Base-by-base conservation (phyloP, 352 stramenopile species). In the Globisporangium splendens region DNA sequence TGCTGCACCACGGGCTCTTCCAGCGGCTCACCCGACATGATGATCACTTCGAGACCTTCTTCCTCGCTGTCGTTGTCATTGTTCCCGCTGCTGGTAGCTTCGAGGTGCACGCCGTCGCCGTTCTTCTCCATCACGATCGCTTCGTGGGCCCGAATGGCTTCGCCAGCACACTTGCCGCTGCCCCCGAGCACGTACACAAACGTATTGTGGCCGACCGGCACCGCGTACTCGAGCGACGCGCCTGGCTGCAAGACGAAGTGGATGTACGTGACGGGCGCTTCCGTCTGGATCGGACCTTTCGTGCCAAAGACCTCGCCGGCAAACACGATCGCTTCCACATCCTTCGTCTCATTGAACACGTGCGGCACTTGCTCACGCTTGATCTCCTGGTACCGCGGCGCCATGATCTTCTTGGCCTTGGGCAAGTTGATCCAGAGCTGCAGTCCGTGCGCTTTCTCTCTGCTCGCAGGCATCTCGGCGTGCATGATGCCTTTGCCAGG, bases 1-100 rank as follows among this genome's bases (percentile, higher is more conserved):
- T 91, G 79, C 55, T 87, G 79, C 42, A 80, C 72, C 15, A 89
- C 69, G 4, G 75, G 73, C 52, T 91, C 81, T 46, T 86, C 71
- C 43, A 91, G 46, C 1, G 79, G 81, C 61, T 84, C 54, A 14
- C 77, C 79, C 18, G 64, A 75, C 49, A 87, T 72, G 18, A 87
- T 62, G 28, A 89, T 78, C 41, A 88, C 84, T 68, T 89, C 72
- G 4, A 87, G 31, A 0, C 59, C 62, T 86, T n/a, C n/a, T n/a
- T n/a, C n/a, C n/a, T n/a, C n/a, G n/a, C n/a, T n/a, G n/a, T n/a
- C n/a, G n/a, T n/a, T n/a, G n/a, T n/a, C n/a, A n/a, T n/a, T n/a
- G n/a, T n/a, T n/a, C n/a, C n/a, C n/a, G n/a, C n/a, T n/a, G n/a
- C n/a, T n/a, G n/a, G n/a, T n/a, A n/a, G n/a, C n/a, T n/a, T n/a